These are phyloP conservation scores for Vaccinium darrowii DNA, from an alignment of 148 eudicot genomes.

Conservation along the genomic window DNA sequence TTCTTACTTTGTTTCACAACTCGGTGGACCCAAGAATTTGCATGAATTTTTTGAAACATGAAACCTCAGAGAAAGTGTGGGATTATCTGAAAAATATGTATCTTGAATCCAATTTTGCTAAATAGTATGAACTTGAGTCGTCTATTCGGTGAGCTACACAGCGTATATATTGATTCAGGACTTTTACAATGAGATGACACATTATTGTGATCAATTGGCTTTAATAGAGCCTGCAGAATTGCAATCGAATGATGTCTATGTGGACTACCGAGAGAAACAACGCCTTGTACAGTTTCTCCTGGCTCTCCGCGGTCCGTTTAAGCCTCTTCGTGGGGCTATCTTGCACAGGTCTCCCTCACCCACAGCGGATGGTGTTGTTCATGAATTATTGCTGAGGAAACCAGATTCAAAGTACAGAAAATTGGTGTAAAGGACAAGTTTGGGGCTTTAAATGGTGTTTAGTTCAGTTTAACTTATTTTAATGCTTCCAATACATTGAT, in stretches of 20 bases:
- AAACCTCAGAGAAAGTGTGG: neutral
- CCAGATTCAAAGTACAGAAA: too few species aligned
- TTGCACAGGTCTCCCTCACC: neutral
- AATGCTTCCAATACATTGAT: too few species aligned
- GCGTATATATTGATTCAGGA: neutral
- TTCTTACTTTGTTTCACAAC: neutral
- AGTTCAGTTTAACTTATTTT: too few species aligned
- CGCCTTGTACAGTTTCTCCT: neutral
- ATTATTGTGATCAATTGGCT: neutral
- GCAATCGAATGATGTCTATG: neutral
- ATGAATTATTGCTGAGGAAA: too few species aligned
- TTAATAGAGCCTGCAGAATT: neutral
- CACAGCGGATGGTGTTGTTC: too few species aligned
- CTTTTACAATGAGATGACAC: neutral
- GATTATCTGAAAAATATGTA: neutral
- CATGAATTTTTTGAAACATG: too few species aligned
- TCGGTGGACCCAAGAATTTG: neutral
- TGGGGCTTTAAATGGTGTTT: too few species aligned
- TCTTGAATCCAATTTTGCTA: neutral
- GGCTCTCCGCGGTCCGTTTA: neutral
- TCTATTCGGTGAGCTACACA: neutral
- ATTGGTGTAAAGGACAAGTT: too few species aligned
- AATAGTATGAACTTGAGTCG: neutral
- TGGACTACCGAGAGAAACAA: neutral
- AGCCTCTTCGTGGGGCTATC: neutral